Percentiles rank a stretch among this genome's conserved stretches.
These are phyloP conservation scores for Lentinula guzmanii DNA, from an alignment of 768 basidiomycete species.

Conservation along the genomic window DNA sequence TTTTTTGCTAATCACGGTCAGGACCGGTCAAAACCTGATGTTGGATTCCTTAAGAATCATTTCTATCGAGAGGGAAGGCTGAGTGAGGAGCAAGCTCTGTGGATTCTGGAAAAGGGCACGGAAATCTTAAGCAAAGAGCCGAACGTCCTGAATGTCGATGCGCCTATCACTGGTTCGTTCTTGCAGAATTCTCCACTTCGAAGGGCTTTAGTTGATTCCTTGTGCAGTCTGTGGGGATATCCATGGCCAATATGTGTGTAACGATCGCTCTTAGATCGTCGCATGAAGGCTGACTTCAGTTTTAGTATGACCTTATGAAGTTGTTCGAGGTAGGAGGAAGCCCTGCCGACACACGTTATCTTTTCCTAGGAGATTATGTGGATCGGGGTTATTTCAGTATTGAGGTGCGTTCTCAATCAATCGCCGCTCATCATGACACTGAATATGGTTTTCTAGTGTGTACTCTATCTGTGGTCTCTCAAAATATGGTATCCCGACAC, in stretches of 20 bases:
- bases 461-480: constrained; percentile 94
- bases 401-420: constrained; percentile 47
- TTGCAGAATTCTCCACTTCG: background rate
- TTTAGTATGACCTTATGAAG: constrained; percentile 90
- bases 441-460: constrained; percentile 61
- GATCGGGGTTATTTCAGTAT: constrained; percentile 93
- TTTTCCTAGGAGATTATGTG: constrained; percentile 91
- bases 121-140: constrained; percentile 79
- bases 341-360: constrained; percentile 89
- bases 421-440: constrained; percentile 1
- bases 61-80: constrained; percentile 95
- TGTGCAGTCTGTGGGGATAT: constrained; percentile 92
- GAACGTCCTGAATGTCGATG: constrained; percentile 91
- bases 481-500: constrained; percentile 99
- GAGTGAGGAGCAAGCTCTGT: constrained; percentile 92
- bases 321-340: constrained; percentile 91
- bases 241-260: constrained; percentile 95
- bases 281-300: constrained; percentile 23
- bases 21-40: constrained; percentile 87
- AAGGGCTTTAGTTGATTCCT: background rate
- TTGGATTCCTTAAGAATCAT: constrained; percentile 97
- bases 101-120: constrained; percentile 85
- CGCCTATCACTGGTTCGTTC: constrained; percentile 87
- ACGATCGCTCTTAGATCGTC: constrained; percentile 3
- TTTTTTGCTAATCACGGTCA: constrained; percentile 72